These are phyloP conservation scores for Apiotrichum siamense DNA, from an alignment of 1,284 basidiomycete species.

Conservation along the genomic window DNA sequence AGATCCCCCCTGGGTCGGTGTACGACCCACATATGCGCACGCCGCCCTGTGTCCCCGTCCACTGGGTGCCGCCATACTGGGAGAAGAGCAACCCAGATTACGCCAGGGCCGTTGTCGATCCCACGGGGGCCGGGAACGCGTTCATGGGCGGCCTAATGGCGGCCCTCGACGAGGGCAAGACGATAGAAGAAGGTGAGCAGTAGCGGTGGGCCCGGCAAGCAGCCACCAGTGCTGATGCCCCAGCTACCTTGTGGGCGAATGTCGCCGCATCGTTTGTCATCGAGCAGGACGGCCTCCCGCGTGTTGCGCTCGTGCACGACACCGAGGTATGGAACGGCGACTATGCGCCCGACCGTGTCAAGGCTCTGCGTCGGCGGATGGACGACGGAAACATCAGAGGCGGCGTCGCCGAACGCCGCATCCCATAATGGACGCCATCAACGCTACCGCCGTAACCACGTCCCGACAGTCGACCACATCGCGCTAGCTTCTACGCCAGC, in stretches of 20 bases:
- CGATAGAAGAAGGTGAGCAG: conserved; percentile 31
- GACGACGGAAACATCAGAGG: background rate
- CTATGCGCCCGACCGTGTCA: conserved; percentile 18
- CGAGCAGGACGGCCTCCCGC: conserved; percentile 41
- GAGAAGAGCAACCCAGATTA: conserved; percentile 10
- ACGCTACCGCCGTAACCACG: too few species aligned
- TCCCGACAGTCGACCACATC: too few species aligned
- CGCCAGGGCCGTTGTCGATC: conserved; percentile 32
- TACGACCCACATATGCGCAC: background rate
- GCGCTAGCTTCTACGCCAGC: too few species aligned
- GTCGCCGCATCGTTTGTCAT: conserved; percentile 42
- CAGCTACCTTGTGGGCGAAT: conserved; percentile 39
- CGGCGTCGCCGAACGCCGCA: background rate
- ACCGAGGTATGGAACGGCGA: conserved; percentile 36
- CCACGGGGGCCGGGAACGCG: conserved; percentile 44
- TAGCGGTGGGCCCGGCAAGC: too few species aligned
- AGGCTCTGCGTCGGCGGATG: conserved; percentile 8
- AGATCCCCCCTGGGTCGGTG: background rate
- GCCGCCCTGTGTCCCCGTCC: conserved; percentile 10
- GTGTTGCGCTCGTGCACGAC: conserved; percentile 13
- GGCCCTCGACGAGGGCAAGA: conserved; percentile 28
- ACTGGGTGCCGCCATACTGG: conserved; percentile 35
- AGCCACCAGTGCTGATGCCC: background rate
- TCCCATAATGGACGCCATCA: too few species aligned
- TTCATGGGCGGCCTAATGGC: conserved; percentile 44